Conservation (phyloP, 2,329 filamentous ascomycete species). For the Fusarium robinianum region DNA sequence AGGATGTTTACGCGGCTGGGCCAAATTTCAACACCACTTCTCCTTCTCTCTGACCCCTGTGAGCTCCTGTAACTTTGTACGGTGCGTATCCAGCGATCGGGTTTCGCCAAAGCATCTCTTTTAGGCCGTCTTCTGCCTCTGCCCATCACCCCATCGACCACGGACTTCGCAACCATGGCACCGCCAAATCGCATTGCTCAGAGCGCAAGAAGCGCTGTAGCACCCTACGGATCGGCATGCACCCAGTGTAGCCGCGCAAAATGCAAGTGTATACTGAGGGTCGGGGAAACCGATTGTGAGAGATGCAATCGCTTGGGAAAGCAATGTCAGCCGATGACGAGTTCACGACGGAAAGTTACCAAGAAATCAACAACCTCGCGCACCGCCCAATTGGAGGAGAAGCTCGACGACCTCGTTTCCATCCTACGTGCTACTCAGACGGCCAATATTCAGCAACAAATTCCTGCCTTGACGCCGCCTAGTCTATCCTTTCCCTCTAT, state of each 20-base stretch:
- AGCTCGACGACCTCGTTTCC: slow-evolving; percentile 53
- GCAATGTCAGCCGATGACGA: slow-evolving; percentile 51
- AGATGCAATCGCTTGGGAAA: slow-evolving; percentile 53
- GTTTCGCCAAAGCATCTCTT: slow-evolving; percentile 11
- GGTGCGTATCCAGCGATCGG: slow-evolving; percentile 18
- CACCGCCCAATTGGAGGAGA: slow-evolving; percentile 54
- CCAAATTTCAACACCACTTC: slow-evolving; percentile 2
- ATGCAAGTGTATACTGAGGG: slow-evolving; percentile 52
- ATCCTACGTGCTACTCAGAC: slow-evolving; percentile 46
- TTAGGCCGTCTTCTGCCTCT: neutral
- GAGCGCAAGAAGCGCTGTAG: slow-evolving; percentile 34
- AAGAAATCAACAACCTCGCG: slow-evolving; percentile 43
- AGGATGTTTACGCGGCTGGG: slow-evolving; percentile 4
- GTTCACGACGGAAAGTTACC: slow-evolving; percentile 45
- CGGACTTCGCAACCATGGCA: slow-evolving; percentile 27
- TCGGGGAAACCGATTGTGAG: slow-evolving; percentile 43
- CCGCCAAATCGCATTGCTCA: slow-evolving; percentile 25
- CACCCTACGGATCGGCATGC: slow-evolving; percentile 51
- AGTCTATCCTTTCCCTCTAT: too few species aligned
- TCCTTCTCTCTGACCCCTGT: neutral
- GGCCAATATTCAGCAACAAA: slow-evolving; percentile 17
- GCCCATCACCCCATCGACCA: neutral
- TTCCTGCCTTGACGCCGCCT: slow-evolving; percentile 7
- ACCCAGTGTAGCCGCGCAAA: slow-evolving; percentile 54
- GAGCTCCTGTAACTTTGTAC: slow-evolving; percentile 18